phyloP scores from a whole-genome alignment of 805 yeast genomes.

The Brettanomyces nanus region DNA sequence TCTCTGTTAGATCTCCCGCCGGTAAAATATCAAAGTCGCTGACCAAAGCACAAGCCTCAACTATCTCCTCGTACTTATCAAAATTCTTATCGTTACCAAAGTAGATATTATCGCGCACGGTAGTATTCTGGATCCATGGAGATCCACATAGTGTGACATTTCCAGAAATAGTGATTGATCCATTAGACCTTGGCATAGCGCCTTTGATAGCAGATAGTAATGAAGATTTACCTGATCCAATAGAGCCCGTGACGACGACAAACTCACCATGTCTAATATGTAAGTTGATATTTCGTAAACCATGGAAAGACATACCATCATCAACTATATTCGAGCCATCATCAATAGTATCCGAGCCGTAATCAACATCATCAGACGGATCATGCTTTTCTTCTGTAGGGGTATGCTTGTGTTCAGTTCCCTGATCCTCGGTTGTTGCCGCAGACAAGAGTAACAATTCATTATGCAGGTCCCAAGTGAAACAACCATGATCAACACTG shows the following conservation, averaged over 20 bases:
- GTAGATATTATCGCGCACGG: constrained; percentile 64
- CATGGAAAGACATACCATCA: constrained; percentile 10
- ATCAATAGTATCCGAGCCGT: not conserved
- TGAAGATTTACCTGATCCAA: constrained; percentile 79
- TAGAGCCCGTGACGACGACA: constrained; percentile 64
- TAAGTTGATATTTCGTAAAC: constrained; percentile 45
- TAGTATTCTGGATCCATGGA: constrained; percentile 85
- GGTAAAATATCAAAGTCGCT: constrained; percentile 61
- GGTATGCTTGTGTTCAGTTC: not conserved
- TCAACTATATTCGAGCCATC: constrained; percentile 1
- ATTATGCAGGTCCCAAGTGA: constrained; percentile 50
- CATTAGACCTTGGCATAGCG: constrained; percentile 47
- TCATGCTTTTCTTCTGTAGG: not conserved
- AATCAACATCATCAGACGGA: not conserved
- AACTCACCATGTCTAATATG: constrained; percentile 56
- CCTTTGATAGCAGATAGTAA: constrained; percentile 64
- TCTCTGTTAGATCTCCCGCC: constrained; percentile 71
- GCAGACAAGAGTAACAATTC: not conserved
- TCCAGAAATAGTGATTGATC: constrained; percentile 48
- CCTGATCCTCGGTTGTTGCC: not conserved
- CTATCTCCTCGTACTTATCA: constrained; percentile 40
- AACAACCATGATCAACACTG: constrained; percentile 42
- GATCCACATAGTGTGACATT: constrained; percentile 33
- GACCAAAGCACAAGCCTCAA: constrained; percentile 58
- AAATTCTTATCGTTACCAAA: constrained; percentile 50